Percentiles rank a stretch among this genome's conserved stretches.
These are phyloP conservation scores for Lipomyces sp. DNA, from an alignment of 805 yeast genomes.

Conservation along the genomic window DNA sequence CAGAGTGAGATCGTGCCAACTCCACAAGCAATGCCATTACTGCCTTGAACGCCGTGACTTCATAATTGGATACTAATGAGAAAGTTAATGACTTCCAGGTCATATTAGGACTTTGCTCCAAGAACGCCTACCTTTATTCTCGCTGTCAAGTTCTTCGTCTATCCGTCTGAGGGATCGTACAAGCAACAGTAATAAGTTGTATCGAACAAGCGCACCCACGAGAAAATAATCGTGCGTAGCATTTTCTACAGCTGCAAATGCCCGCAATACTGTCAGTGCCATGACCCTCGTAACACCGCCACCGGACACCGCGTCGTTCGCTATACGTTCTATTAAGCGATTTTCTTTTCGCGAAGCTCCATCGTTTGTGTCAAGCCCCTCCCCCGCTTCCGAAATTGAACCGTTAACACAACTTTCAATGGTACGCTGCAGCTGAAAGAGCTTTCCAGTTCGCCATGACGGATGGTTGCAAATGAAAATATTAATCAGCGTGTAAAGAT, in stretches of 20 bases:
- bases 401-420: conserved; percentile 18
- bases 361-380: not conserved
- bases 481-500: conserved; percentile 55
- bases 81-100: not conserved
- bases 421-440: conserved; percentile 19
- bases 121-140: conserved; percentile 24
- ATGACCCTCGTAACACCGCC: conserved; percentile 75
- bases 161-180: conserved; percentile 65
- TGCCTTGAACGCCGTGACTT: conserved; percentile 72
- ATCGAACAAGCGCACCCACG: conserved; percentile 57
- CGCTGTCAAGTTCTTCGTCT: conserved; percentile 53
- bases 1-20: conserved; percentile 70
- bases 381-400: not conserved
- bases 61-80: conserved; percentile 56
- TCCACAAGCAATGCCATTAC: conserved; percentile 65
- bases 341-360: conserved; percentile 8
- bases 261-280: conserved; percentile 70
- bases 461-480: conserved; percentile 23
- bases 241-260: conserved; percentile 55
- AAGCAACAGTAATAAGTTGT: conserved; percentile 62
- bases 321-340: conserved; percentile 47
- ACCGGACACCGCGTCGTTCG: conserved; percentile 75
- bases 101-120: not conserved
- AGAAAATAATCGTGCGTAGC: conserved; percentile 53
- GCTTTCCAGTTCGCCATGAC: conserved; percentile 9